These are phyloP conservation scores for Macrocystidia cucumis DNA, from an alignment of 1,284 basidiomycete species.

Conservation along the genomic window DNA sequence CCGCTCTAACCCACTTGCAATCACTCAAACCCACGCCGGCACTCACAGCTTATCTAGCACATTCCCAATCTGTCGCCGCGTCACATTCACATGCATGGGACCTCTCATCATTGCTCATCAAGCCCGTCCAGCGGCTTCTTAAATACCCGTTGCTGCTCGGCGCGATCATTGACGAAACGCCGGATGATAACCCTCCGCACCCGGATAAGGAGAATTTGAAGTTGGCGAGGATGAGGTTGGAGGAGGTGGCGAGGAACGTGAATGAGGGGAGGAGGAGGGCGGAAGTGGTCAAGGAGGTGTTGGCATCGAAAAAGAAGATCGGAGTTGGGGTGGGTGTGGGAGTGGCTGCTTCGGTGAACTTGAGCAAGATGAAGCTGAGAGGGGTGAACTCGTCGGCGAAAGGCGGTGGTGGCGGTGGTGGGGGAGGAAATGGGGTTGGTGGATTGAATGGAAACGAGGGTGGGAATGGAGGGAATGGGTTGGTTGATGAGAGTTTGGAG, in stretches of 20 bases:
- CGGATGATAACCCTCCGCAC: conserved; percentile 66
- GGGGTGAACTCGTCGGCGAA: conserved; percentile 16
- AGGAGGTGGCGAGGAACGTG: conserved; percentile 75
- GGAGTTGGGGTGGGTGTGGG: conserved; percentile 35
- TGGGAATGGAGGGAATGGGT: conserved; percentile 9
- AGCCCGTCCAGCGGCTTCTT: conserved; percentile 87
- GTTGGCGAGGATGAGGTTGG: conserved; percentile 61
- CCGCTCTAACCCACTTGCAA: conserved; percentile 65
- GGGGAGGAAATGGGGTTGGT: neutral
- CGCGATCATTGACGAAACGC: conserved; percentile 77
- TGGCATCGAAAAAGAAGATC: conserved; percentile 45
- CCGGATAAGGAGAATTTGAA: conserved; percentile 65
- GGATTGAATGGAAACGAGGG: conserved; percentile 3
- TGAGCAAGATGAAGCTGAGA: conserved; percentile 49
- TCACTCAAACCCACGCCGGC: conserved; percentile 49
- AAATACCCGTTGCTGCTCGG: conserved; percentile 87
- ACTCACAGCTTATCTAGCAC: conserved; percentile 58
- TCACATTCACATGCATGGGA: conserved; percentile 89
- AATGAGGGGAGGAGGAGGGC: conserved; percentile 83
- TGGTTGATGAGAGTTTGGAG: conserved; percentile 37
- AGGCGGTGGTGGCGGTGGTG: conserved; percentile 5
- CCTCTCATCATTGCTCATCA: conserved; percentile 85
- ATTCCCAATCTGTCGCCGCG: conserved; percentile 63
- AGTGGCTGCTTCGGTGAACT: conserved; percentile 47
- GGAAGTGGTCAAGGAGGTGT: conserved; percentile 76